Percentiles rank a stretch among this genome's conserved stretches.
Evolutionary conservation across 106 monocot genomes (phyloP).

Genomic region (Narthecium ossifragum): DNA sequence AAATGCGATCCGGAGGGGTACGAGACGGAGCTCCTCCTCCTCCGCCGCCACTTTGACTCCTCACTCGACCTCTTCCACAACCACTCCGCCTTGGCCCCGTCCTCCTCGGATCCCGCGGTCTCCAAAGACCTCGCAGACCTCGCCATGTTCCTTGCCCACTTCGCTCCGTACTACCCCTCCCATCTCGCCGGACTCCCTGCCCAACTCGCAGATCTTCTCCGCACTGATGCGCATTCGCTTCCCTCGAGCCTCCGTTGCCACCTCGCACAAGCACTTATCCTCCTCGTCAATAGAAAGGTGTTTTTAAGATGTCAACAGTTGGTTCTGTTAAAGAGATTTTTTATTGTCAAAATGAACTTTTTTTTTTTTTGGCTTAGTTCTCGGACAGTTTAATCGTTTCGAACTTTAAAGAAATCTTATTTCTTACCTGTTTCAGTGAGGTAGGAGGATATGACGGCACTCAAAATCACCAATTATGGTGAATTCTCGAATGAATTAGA

Average conservation of each 20-base stretch:
- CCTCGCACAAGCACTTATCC: conserved; percentile 64
- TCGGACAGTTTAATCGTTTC: neutral
- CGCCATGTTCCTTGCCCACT: conserved; percentile 78
- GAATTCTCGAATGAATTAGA: neutral
- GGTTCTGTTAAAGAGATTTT: too few relatives aligned
- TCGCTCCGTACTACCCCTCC: conserved; percentile 65
- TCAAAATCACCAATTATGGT: too few relatives aligned
- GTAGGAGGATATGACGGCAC: too few relatives aligned
- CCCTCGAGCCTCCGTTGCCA: conserved; percentile 55
- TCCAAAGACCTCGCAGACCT: conserved; percentile 74
- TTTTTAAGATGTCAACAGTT: too few relatives aligned
- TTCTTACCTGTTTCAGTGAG: neutral
- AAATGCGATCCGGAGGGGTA: conserved; percentile 87
- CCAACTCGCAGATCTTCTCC: conserved; percentile 41
- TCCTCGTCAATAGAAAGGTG: conserved; percentile 84
- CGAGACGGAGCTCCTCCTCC: conserved; percentile 59
- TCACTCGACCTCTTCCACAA: conserved; percentile 62
- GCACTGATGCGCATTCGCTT: conserved; percentile 35
- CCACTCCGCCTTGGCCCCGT: conserved; percentile 41
- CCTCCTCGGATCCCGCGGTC: conserved; percentile 41
- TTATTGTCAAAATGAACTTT: neutral
- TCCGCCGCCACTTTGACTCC: conserved; percentile 76
- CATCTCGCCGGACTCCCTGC: conserved; percentile 45
- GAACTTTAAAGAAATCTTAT: neutral
- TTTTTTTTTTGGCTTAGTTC: neutral